Conservation (phyloP, 495 filamentous ascomycete species). For the Penicillium canariense region DNA sequence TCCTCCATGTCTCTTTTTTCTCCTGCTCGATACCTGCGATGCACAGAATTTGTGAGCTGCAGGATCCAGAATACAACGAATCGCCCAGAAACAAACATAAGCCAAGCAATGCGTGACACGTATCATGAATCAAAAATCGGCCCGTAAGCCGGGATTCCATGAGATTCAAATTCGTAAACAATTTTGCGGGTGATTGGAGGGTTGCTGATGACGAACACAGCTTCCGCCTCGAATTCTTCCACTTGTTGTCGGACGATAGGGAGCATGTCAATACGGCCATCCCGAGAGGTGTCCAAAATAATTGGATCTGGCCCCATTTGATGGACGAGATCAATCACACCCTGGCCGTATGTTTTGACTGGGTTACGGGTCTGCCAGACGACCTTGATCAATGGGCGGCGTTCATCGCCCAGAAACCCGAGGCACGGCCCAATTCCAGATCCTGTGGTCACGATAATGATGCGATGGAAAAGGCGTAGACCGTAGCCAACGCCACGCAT, state of each 20-base stretch:
- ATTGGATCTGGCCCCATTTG: constrained; percentile 50
- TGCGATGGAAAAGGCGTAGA: constrained; percentile 57
- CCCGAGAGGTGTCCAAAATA: constrained; percentile 47
- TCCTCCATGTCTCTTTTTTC: not conserved
- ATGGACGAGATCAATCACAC: constrained; percentile 44
- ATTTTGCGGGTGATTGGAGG: constrained; percentile 62
- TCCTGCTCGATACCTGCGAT: not conserved
- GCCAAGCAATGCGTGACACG: too few species aligned
- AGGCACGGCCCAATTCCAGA: constrained; percentile 65
- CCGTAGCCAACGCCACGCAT: constrained; percentile 64
- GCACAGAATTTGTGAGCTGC: not conserved
- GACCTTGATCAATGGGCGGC: constrained; percentile 43
- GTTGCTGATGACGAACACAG: constrained; percentile 68
- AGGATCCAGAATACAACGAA: not conserved
- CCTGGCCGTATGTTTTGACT: constrained; percentile 46
- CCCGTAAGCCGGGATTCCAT: constrained; percentile 65
- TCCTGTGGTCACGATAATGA: constrained; percentile 70
- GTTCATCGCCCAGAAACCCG: constrained; percentile 32
- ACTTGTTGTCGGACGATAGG: constrained; percentile 54
- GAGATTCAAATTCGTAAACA: constrained; percentile 62
- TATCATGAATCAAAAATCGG: constrained; percentile 68
- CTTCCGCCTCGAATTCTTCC: constrained; percentile 59
- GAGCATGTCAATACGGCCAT: constrained; percentile 48
- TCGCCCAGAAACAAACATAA: not conserved
- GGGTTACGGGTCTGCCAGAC: constrained; percentile 54